Conservation (phyloP, 1,139 yeast genomes). For the Arxiozyma bovina region DNA sequence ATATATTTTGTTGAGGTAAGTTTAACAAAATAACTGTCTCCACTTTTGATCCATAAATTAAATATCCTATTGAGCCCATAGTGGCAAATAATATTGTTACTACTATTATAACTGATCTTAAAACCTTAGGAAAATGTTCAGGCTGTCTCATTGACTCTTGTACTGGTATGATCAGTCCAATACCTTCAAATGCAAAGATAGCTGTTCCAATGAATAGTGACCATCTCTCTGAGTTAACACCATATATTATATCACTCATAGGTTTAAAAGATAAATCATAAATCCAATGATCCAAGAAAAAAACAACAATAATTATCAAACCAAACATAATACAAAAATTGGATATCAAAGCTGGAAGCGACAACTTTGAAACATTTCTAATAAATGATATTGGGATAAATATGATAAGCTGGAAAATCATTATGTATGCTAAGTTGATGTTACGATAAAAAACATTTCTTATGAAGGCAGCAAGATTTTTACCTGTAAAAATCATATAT, state of each 20-base stretch:
- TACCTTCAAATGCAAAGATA: constrained; percentile 74
- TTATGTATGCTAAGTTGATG: constrained; percentile 35
- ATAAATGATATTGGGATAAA: constrained; percentile 63
- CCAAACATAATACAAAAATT: constrained; percentile 60
- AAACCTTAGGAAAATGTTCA: constrained; percentile 57
- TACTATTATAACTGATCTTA: constrained; percentile 48
- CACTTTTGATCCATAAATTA: constrained; percentile 59
- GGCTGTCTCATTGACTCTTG: constrained; percentile 71
- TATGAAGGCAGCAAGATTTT: constrained; percentile 53
- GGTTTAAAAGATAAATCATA: constrained; percentile 22
- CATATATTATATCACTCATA: constrained; percentile 31
- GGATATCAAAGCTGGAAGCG: constrained; percentile 58
- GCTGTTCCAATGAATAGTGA: constrained; percentile 73
- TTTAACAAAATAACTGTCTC: constrained; percentile 62
- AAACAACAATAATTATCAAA: constrained; percentile 52
- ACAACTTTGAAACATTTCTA: constrained; percentile 61
- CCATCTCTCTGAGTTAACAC: constrained; percentile 56
- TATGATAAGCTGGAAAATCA: constrained; percentile 46
- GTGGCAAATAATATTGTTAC: constrained; percentile 54
- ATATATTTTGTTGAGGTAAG: constrained; percentile 52
- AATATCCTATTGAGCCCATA: constrained; percentile 59
- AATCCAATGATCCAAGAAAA: constrained; percentile 35
- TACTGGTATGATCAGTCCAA: constrained; percentile 68
- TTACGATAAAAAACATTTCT: constrained; percentile 38
- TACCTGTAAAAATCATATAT: constrained; percentile 64